Evolutionary conservation across 768 basidiomycete genomes (phyloP).

Genomic region (Tremella fuciformis): DNA sequence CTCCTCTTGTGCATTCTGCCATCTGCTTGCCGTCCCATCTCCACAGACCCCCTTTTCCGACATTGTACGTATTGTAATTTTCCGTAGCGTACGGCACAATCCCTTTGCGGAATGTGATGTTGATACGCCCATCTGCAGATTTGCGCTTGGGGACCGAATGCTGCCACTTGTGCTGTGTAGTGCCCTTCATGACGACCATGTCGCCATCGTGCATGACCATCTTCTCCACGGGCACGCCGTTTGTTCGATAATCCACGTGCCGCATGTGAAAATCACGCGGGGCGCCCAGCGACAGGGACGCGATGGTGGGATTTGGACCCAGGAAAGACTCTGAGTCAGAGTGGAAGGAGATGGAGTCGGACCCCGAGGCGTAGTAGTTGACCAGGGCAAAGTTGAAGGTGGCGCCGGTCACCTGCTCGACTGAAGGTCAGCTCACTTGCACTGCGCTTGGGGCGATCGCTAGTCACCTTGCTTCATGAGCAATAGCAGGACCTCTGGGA

Average conservation of each 20-base stretch:
- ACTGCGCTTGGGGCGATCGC: too few relatives aligned
- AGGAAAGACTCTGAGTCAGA: slow-evolving; percentile 49
- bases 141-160: slow-evolving; percentile 51
- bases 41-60: neutral
- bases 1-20: too few relatives aligned
- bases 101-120: slow-evolving; percentile 52
- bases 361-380: slow-evolving; percentile 48
- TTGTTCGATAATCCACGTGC: slow-evolving; percentile 41
- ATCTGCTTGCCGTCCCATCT: slow-evolving; percentile 3
- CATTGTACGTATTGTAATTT: slow-evolving; percentile 6
- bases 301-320: slow-evolving; percentile 50
- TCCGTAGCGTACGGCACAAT: slow-evolving; percentile 43
- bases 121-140: slow-evolving; percentile 47
- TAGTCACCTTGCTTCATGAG: slow-evolving; percentile 40
- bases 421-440: slow-evolving; percentile 7
- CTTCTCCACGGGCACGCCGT: slow-evolving; percentile 36
- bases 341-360: slow-evolving; percentile 51
- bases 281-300: slow-evolving; percentile 47
- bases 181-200: slow-evolving; percentile 51
- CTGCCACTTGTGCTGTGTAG: slow-evolving; percentile 50
- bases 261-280: slow-evolving; percentile 47
- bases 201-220: slow-evolving; percentile 44
- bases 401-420: slow-evolving; percentile 44
- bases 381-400: slow-evolving; percentile 51
- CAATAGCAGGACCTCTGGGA: slow-evolving; percentile 41